Base-by-base conservation (phyloP, 164 flowering plant species). In the Vitis riparia region DNA sequence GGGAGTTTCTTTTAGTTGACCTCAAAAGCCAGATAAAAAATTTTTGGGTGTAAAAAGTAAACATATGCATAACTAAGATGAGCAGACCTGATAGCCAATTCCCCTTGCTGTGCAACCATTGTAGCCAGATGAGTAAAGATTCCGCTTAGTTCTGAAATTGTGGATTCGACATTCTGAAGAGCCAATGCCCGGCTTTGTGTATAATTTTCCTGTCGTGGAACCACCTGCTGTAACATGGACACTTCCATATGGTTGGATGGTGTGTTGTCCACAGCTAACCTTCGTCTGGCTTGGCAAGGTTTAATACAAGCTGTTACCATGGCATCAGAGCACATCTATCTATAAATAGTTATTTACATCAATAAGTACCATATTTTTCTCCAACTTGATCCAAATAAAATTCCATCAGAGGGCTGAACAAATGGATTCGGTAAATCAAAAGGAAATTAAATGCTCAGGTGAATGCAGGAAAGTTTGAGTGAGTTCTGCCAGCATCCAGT, bases 101-200 rank as follows among this genome's bases (percentile, higher is more conserved):
- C 97, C 67, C 97, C 98, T 77, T 93, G 98, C 6, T 91, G 88
- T 59, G 89, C 88, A 61, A 93, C 97, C 96, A 93, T 89, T 11
- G 95, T 86, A 55, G 97, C 95, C 78, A 93, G 82, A 71, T 93
- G 88, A 12, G 93, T 83, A 78, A 91, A 93, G 61, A 91, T 91
- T 67, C 97, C 92, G 68, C 97, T 79, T 11, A 93, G 88, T 74
- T 91, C 98, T 55, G 95, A 70, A 68, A 93, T 93, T 51, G 98
- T 93, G 32, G 98, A 93, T 76, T 93, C 95, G 48, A 93, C 92
- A 76, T 79, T 91, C 69, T 86, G 95, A 76, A 93, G 98, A 66
- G 97, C 96, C 68, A 66, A 71, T 72, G 88, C 86, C 55, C 94
- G 81, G 73, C 87, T 81, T 62, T 87, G 85, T 37, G 82, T 51